Base-by-base conservation (phyloP, 306 rosid genomes). In the Sindora glabra region DNA sequence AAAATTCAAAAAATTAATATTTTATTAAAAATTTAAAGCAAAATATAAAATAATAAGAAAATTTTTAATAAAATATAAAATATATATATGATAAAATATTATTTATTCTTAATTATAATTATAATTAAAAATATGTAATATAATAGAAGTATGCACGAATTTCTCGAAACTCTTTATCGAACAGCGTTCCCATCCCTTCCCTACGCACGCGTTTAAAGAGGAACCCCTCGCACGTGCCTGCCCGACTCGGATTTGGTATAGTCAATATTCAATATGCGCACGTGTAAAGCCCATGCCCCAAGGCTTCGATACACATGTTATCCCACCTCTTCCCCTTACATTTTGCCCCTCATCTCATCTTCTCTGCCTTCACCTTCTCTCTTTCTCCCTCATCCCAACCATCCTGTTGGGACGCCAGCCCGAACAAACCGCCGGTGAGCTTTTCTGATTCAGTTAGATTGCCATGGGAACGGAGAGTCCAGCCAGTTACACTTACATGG, bases 171-270 rank as follows among this genome's bases (percentile, higher is more conserved):
- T 48, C 40, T 65, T 48, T 47, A 64, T 80, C 62, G 86, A 80
- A 57, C 5, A 12, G 24, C 72, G 65, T 68, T 69, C 70, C 68
- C 77, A n/a, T n/a, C n/a, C n/a, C n/a, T n/a, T n/a, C n/a, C 56
- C 71, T 41, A 40, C 12, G 85, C 89, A 81, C 84, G 94, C 89
- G 79, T 77, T 69, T 33, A 82, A 82, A 77, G 83, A 64, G 47
- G n/a, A n/a, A 53, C 50, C 49, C 58, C 54, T 75, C 79, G 78
- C 82, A 79, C 86, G 90, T 74, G 89, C 76, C 22, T 8, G 9
- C 65, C 10, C 57, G 17, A 60, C 68, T 69, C 48, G 10, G 73
- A 69, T 67, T 67, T 14, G 58, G 49, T 41, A 47, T 46, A 42
- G 65, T 67, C 62, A 22, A 62, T 44, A 32, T 40, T 67, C 10